Base-by-base conservation (phyloP, 1,139 yeast genomes). In the Pichia sorboxylosa region DNA sequence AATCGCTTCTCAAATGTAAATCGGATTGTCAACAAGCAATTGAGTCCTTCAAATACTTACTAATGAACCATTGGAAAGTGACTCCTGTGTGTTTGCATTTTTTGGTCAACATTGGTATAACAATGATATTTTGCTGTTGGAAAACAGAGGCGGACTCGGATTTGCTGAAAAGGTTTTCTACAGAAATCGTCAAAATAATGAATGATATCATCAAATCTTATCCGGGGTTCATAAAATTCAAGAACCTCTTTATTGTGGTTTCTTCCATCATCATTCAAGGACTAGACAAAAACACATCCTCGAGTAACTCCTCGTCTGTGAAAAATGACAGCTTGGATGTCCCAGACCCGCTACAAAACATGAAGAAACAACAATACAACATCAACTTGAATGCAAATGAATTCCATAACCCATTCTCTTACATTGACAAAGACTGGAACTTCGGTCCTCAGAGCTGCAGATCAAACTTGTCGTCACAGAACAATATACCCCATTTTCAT, bases 41-140 rank as follows among this genome's bases (percentile, higher is more conserved):
- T n/a, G 28, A 37, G 10, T 32, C 39, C 16, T 43, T 41, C 18
- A n/a, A 25, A 9, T 19, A 28, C 13, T 36, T 45, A 27, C 20
- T 38, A 1, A 6, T 5, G 10, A 25, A 19, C 11, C 39, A 40
- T 5, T 44, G 46, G 47, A 32, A 33, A 18, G 35, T 41, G 1
- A 33, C 38, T 11, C 47, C 48, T 3, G 27, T 37, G 13, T 40
- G 40, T 30, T 32, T 45, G 15, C 48, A 45, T 31, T 46, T 44
- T 30, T 29, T 43, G 7, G 41, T 45, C 6, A 42, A 42, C 8
- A 33, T 39, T 19, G 48, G 47, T 2, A 31, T 45, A 13, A 41
- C 48, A 1, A 45, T 44, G 46, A 36, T 44, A 11, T 45, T 41
- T 24, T 44, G 48, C 24, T 42, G 44, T 13, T 44, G 47, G 47